Base-by-base conservation (phyloP, 2,329 filamentous ascomycete species). In the Allantophomopsis cytisporea region DNA sequence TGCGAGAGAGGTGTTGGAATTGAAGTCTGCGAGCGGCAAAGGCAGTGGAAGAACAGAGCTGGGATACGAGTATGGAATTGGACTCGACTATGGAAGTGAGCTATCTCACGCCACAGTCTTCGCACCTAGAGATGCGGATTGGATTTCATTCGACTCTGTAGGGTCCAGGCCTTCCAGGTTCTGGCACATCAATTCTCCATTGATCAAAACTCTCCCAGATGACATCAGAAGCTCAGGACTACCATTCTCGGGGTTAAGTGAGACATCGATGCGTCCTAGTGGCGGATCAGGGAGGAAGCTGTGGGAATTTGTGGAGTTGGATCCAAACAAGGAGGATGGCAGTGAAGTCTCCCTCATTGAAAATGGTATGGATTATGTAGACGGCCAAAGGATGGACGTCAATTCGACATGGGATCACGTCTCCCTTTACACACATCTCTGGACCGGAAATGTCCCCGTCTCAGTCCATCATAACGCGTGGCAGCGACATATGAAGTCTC, bases 1-100 rank as follows among this genome's bases (percentile, higher is more conserved):
- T 3, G 23, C 23, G 8, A 45, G 64, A 11, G 59, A 61, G 3
- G 60, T 62, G 14, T 18, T 34, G 32, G 23, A 28, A 12, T 28
- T 28, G 23, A 28, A 10, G 8, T 28, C 11, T 28, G 14, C 7
- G 7, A 18, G 7, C 7, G 32, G 32, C 8, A 12, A 34, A 12
- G 14, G 12, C 3, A 2, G 7, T 15, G 14, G 7, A 13, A 15
- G 13, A 15, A 12, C 32, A 58, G 28, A 23, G 36, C 20, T 12
- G 11, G 7, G 11, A 8, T 8, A 28, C 8, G 23, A 45, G 31
- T 44, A 44, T 21, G 44, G 42, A 8, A 40, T 46, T 5, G 38
- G 44, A 16, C 36, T 46, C 14, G 44, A 46, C 32, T 46, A 46
- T 31, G 39, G 36, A 21, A 38, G 37, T 15, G 17, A 33, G 23